These are phyloP conservation scores for Cryptococcus amylolentus DNA, from an alignment of 1,284 basidiomycete genomes.

Conservation along the genomic window DNA sequence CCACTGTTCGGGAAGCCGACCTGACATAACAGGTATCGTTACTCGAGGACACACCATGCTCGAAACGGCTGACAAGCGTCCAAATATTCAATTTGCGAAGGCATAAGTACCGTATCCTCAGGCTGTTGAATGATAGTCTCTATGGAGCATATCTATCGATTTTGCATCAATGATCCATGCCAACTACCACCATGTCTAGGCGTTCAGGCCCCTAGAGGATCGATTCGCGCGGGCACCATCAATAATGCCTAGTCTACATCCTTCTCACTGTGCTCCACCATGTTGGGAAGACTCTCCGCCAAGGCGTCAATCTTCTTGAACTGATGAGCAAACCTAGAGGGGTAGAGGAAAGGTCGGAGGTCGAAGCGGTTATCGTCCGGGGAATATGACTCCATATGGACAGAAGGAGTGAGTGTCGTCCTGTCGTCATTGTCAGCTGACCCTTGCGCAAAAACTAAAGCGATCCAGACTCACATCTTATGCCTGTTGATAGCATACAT, in stretches of 20 bases:
- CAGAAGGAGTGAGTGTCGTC: conserved; percentile 92
- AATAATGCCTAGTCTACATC: conserved; percentile 8
- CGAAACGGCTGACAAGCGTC: no score
- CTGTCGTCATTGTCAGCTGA: conserved; percentile 16
- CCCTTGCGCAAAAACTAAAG: neutral
- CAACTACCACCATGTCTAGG: no score
- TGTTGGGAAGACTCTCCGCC: conserved; percentile 68
- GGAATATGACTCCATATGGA: conserved; percentile 94
- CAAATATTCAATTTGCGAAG: no score
- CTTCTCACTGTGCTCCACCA: conserved; percentile 56
- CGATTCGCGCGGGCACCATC: neutral
- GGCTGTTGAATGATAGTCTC: no score
- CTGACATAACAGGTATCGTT: no score
- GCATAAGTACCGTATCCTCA: no score
- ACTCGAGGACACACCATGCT: no score
- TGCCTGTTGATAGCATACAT: conserved; percentile 95
- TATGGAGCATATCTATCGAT: no score
- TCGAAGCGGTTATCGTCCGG: conserved; percentile 98
- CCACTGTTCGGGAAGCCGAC: no score
- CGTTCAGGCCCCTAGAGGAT: no score
- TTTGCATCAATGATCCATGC: no score
- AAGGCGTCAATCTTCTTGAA: conserved; percentile 90
- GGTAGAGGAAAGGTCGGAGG: conserved; percentile 92
- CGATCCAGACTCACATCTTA: conserved; percentile 68
- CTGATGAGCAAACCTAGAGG: conserved; percentile 90